Percentiles rank a stretch among this genome's conserved stretches.
phyloP scores from a whole-genome alignment of 192 early-diverging fungal genomes.

The Piromyces sp. region DNA sequence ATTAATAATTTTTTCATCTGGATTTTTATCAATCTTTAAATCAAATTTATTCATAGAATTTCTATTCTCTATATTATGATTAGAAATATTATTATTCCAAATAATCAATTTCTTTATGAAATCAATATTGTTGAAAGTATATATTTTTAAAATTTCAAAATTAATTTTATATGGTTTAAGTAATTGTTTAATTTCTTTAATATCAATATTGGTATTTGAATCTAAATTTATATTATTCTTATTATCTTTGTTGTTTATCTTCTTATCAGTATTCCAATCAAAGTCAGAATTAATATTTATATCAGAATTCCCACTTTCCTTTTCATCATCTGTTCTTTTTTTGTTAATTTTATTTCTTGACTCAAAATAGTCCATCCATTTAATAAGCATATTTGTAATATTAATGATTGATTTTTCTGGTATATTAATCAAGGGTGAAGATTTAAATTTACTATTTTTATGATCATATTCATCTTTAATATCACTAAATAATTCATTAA shows the following conservation, averaged over 20 bases:
- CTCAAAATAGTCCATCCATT: neutral
- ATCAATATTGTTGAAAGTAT: neutral
- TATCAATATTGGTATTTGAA: neutral
- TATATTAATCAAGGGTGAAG: neutral
- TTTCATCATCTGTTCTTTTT: neutral
- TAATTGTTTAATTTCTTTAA: neutral
- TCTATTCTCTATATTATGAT: neutral
- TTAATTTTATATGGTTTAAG: neutral
- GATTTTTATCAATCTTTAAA: neutral
- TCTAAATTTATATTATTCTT: neutral
- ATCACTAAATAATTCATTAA: neutral
- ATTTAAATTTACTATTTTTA: neutral
- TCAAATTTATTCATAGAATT: neutral
- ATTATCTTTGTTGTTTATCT: neutral
- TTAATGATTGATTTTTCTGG: neutral
- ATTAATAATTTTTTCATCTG: neutral
- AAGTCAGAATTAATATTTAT: neutral
- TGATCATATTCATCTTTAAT: neutral
- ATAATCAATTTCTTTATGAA: neutral
- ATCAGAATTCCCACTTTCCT: too few relatives aligned
- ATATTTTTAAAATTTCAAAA: neutral
- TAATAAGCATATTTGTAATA: neutral
- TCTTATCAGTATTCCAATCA: neutral
- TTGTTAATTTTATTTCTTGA: neutral
- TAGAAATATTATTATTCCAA: neutral